Evolutionary conservation across 2,329 filamentous ascomycete genomes (phyloP).

Genomic region (Pseudopyricularia javanii): DNA sequence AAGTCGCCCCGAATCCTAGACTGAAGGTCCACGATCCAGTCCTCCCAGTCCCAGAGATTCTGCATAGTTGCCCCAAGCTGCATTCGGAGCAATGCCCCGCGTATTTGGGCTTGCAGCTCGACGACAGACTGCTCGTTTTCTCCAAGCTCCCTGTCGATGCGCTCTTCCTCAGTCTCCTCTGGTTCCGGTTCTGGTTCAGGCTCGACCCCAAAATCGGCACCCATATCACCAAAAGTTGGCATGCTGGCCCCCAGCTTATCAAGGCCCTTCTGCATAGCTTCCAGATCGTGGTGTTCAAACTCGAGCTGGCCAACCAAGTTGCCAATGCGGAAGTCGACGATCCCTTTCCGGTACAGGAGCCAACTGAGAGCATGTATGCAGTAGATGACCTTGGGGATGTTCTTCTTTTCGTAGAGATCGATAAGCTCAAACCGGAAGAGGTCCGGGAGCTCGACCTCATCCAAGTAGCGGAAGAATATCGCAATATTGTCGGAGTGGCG

Average conservation of each 20-base stretch:
- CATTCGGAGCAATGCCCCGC: constrained; percentile 69
- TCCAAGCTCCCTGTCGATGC: constrained; percentile 67
- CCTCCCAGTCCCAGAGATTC: constrained; percentile 75
- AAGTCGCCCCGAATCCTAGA: constrained; percentile 80
- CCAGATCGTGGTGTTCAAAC: constrained; percentile 94
- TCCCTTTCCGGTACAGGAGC: constrained; percentile 90
- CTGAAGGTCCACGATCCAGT: constrained; percentile 69
- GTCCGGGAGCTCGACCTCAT: constrained; percentile 84
- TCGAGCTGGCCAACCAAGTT: constrained; percentile 93
- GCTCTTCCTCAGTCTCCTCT: constrained; percentile 81
- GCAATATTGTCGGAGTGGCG: constrained; percentile 97
- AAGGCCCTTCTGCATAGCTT: constrained; percentile 91
- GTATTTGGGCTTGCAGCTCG: constrained; percentile 78
- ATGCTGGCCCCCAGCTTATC: constrained; percentile 92
- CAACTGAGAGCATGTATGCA: constrained; percentile 96
- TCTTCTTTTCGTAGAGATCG: constrained; percentile 98
- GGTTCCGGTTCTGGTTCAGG: constrained; percentile 59
- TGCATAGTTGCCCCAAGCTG: constrained; percentile 76
- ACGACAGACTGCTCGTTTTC: constrained; percentile 62
- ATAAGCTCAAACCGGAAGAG: constrained; percentile 95
- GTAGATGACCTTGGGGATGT: constrained; percentile 98
- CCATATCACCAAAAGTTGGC: constrained; percentile 97
- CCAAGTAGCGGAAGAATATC: constrained; percentile 86
- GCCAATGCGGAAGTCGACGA: constrained; percentile 90
- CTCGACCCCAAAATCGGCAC: constrained; percentile 85